Conservation (phyloP, 2,329 filamentous ascomycete genomes). For the Neurospora sp. region DNA sequence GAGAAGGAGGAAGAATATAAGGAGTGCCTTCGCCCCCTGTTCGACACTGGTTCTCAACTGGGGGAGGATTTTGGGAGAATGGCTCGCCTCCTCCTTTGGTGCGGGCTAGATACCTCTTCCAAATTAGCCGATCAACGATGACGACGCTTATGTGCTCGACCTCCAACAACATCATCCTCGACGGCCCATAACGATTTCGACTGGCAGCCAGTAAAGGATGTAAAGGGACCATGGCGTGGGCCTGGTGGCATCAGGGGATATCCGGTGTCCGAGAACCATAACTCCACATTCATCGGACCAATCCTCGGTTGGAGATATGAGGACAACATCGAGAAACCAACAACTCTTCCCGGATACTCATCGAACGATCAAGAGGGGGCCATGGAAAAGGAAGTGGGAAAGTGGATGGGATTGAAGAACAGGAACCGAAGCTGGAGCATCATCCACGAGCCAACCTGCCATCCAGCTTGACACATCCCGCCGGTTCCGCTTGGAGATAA, state of each 20-base stretch:
- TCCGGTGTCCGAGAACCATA: background rate
- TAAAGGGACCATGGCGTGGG: background rate
- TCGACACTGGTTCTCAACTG: background rate
- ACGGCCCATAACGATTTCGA: background rate
- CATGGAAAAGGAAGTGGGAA: background rate
- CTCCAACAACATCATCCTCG: background rate
- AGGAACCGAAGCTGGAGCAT: background rate
- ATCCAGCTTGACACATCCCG: background rate
- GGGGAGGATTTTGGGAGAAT: background rate
- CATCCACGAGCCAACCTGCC: background rate
- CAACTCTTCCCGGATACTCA: background rate
- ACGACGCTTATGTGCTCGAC: background rate
- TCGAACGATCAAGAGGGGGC: background rate
- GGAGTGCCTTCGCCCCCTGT: background rate
- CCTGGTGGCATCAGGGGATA: background rate
- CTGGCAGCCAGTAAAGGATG: background rate
- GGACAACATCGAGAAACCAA: background rate
- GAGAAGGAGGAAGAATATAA: background rate
- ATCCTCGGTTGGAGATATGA: background rate
- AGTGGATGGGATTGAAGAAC: background rate
- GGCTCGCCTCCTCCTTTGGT: background rate
- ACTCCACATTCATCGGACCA: background rate
- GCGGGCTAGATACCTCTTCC: background rate
- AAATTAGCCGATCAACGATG: background rate
- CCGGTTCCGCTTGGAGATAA: background rate